phyloP scores from a whole-genome alignment of 495 filamentous ascomycete species.

The Trichoderma gamsii region DNA sequence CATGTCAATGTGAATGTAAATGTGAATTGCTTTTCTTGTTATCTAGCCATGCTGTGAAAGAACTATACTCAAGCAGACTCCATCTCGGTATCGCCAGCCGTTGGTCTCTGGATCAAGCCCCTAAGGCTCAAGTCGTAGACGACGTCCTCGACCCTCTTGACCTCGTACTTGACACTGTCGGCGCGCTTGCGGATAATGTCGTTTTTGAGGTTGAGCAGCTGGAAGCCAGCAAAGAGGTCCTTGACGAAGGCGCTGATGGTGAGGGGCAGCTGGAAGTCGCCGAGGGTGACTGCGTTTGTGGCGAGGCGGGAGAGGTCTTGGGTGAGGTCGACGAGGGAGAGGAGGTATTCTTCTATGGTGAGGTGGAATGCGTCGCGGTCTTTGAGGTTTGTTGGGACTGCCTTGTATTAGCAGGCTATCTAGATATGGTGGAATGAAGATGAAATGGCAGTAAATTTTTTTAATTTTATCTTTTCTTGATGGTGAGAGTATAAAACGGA shows the following conservation, averaged over 20 bases:
- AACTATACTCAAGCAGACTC: not conserved
- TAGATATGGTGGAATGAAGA: no score
- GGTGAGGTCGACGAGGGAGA: constrained; percentile 74
- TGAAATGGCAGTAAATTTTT: no score
- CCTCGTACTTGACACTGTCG: constrained; percentile 91
- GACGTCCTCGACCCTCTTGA: constrained; percentile 98
- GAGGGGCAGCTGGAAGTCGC: constrained; percentile 75
- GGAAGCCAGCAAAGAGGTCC: constrained; percentile 90
- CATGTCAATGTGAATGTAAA: no score
- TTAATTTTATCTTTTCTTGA: not conserved
- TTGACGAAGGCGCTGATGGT: constrained; percentile 90
- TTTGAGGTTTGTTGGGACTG: constrained; percentile 95
- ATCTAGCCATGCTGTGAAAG: no score
- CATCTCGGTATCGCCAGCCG: constrained; percentile 15
- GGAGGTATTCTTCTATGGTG: constrained; percentile 93
- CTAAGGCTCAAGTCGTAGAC: constrained; percentile 89
- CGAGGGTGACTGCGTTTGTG: constrained; percentile 93
- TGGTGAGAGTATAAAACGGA: not conserved
- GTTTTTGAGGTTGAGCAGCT: constrained; percentile 95
- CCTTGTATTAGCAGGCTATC: not conserved
- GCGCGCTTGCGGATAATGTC: constrained; percentile 80
- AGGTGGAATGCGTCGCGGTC: constrained; percentile 86
- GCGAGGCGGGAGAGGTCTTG: constrained; percentile 88
- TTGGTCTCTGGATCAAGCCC: constrained; percentile 61
- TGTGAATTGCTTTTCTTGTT: not conserved